Evolutionary conservation across 2,329 filamentous ascomycete species (phyloP), one percentile per base, ranked within the genome.

Genomic region (Colletotrichum melonis): DNA sequence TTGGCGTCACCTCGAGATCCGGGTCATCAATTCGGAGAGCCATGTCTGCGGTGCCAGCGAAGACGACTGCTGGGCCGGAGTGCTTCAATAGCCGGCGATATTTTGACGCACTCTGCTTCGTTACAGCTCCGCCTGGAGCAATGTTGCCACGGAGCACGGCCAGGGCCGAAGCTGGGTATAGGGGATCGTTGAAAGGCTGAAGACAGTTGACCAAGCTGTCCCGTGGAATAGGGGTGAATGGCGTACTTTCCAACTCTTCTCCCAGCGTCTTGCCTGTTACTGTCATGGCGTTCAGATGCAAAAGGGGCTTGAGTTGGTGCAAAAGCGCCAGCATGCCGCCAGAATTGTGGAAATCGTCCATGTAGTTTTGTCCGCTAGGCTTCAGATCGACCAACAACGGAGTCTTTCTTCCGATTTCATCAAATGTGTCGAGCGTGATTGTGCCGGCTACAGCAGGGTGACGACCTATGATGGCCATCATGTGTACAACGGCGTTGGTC

Each of bases 311-410:
- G 22, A 98, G 88, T 26, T 94, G 85, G 76, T 95, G 95, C 75
- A 97, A 90, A 0, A 98, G 91, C 0, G 93, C 93, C 0, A 93
- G 92, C 81, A 97, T 94, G 35, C 95, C 95, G 28, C 95, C 95
- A 64, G 97, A 92, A 72, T 95, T 92, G 82, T 97, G 97, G 54
- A 98, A 91, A 79, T 98, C 95, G 5, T 93, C 94, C 92, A 98
- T 97, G 81, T 95, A 93, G 80, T 95, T 95, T 67, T 93, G 92
- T 1, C 95, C 95, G 73, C 91, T 94, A 0, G 95, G 95, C n/a
- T 95, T 94, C 22, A 97, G 87, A 79, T 97, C 93, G 1, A 95
- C 93, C 54, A 97, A 89, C 78, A 97, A 91, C 0, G 95, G 95
- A 1, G 95, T 95, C 76, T 89, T 91, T 76, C 94, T 87, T 68